Conservation (phyloP, 1,284 basidiomycete species). For the Ceratobasidium theobromae region DNA sequence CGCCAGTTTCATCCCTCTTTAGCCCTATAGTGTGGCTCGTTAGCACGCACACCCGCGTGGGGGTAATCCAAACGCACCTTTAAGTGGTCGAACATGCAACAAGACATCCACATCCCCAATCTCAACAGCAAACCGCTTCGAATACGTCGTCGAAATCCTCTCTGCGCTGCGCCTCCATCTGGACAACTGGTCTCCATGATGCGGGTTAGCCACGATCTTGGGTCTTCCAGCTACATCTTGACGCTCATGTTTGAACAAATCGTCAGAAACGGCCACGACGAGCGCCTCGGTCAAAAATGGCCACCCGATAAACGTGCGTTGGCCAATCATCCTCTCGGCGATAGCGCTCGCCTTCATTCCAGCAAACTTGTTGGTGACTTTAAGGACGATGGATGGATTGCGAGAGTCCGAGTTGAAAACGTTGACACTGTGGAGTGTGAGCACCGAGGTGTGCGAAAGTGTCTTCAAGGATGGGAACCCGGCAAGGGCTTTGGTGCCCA, state of each 20-base stretch:
- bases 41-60: conserved; percentile 10
- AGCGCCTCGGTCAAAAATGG: conserved; percentile 93
- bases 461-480: conserved; percentile 96
- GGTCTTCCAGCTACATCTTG: conserved; percentile 55
- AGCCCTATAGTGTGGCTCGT: conserved; percentile 58
- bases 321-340: conserved; percentile 73
- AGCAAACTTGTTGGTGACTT: conserved; percentile 77
- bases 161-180: conserved; percentile 80
- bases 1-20: conserved; percentile 84
- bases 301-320: conserved; percentile 84
- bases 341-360: conserved; percentile 68
- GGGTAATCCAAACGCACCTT: conserved; percentile 56
- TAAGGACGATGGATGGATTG: conserved; percentile 91
- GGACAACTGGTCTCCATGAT: conserved; percentile 60
- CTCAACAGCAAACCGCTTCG: conserved; percentile 86
- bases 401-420: conserved; percentile 89
- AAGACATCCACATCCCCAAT: conserved; percentile 80
- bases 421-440: conserved; percentile 89
- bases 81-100: conserved; percentile 81
- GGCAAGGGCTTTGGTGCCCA: conserved; percentile 85
- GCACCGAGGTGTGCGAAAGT: conserved; percentile 72
- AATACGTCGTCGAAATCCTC: conserved; percentile 80
- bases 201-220: conserved; percentile 70
- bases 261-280: conserved; percentile 85
- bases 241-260: conserved; percentile 80